Evolutionary conservation across 768 basidiomycete genomes (phyloP), one percentile per base, ranked within the genome.

Genomic region (Chiua virens): DNA sequence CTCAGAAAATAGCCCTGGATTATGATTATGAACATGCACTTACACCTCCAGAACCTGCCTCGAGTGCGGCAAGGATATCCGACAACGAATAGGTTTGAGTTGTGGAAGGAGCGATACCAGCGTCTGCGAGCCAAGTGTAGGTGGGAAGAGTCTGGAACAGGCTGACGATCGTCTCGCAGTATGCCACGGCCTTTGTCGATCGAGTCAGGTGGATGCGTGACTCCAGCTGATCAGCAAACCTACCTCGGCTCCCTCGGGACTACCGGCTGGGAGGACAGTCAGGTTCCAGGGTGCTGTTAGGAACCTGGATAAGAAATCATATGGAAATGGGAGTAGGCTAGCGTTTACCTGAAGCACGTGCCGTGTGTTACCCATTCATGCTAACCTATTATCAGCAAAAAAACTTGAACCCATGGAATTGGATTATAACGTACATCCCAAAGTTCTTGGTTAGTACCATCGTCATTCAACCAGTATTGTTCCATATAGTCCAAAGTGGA

Each of bases 331-430:
- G 42, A 38, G 38, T 23, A 3, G 18, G 14, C 10, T n/a, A 9
- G 20, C 15, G 45, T 23, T 41, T 48, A 65, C 67, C 67, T 69
- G 42, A 63, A 72, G 58, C 75, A 77, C 10, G 78, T 89, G 28
- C 87, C 87, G 58, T 89, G 87, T 13, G 74, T 79, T 10, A 69
- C 53, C 87, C 87, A 89, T 65, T 89, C 87, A 51, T 89, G 85
- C 80, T 83, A 47, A 5, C 47, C 23, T 37, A 21, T 35, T n/a
- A 54, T 56, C 14, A 63, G 43, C 8, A 10, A 45, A 34, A 44
- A 25, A 17, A 13, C n/a, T n/a, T n/a, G n/a, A n/a, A n/a, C 38
- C 27, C 10, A 27, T n/a, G 28, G 3, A 13, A 18, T 40, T 17
- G 35, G 18, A 42, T 17, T 28, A 37, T 9, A 38, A 49, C 78